A percentile compares a stretch with the other conserved stretches of the same genome.
phyloP scores from a whole-genome alignment of 495 filamentous ascomycete species.

The Aeminium ludgeri region DNA sequence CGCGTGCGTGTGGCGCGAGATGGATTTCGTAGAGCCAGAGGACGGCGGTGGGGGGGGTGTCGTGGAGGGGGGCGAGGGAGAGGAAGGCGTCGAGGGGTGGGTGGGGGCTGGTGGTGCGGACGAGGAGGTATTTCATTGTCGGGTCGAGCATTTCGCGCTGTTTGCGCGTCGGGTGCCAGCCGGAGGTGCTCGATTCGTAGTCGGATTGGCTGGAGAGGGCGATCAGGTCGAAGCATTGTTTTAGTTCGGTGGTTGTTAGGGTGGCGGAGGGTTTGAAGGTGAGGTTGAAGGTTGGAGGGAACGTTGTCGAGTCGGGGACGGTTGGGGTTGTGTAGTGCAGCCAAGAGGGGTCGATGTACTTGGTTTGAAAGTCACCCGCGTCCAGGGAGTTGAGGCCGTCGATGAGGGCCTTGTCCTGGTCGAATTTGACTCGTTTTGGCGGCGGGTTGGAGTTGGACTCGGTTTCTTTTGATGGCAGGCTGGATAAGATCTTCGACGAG shows the following conservation, averaged over 20 bases:
- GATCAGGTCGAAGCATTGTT: constrained; percentile 54
- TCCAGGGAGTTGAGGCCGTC: background rate
- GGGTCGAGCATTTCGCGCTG: constrained; percentile 55
- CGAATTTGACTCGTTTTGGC: background rate
- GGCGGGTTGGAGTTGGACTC: background rate
- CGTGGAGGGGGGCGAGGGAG: constrained; percentile 70
- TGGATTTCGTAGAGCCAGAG: constrained; percentile 86
- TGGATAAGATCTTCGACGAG: too few relatives aligned
- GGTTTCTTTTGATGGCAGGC: background rate
- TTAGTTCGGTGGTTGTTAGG: constrained; percentile 37
- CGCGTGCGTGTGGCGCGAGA: constrained; percentile 37
- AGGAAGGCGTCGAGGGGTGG: constrained; percentile 38
- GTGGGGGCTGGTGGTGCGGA: constrained; percentile 2
- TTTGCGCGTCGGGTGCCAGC: constrained; percentile 60
- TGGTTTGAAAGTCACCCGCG: background rate
- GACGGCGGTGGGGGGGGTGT: constrained; percentile 56
- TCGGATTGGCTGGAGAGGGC: constrained; percentile 47
- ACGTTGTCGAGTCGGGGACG: constrained; percentile 21
- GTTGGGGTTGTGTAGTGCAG: constrained; percentile 11
- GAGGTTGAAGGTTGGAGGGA: constrained; percentile 17
- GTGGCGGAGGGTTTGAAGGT: constrained; percentile 31
- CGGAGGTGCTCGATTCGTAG: constrained; percentile 45
- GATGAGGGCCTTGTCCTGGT: constrained; percentile 4
- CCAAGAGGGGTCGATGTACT: background rate
- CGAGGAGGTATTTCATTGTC: constrained; percentile 32